A percentile compares a stretch with the other conserved stretches of the same genome.
These are phyloP conservation scores for Boeremia lycopersici DNA, from an alignment of 2,329 filamentous ascomycete species.

Conservation along the genomic window DNA sequence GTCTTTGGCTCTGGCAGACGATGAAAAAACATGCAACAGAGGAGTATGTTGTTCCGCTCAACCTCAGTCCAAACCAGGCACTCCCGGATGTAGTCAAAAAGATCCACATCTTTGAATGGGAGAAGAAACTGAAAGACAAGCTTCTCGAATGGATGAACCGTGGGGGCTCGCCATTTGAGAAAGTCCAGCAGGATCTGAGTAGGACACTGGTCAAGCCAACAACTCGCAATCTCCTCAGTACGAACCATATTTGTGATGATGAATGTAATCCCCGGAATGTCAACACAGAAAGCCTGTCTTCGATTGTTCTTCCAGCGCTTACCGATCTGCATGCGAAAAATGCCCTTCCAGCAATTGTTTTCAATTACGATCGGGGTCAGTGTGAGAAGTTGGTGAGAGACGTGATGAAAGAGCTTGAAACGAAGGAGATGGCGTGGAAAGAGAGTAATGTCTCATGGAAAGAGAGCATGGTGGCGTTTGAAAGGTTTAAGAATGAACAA, in stretches of 20 bases:
- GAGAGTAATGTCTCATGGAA: not conserved
- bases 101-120: slow-evolving; percentile 70
- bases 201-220: slow-evolving; percentile 18
- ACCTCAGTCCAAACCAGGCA: slow-evolving; percentile 55
- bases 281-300: slow-evolving; percentile 34
- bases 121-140: slow-evolving; percentile 62
- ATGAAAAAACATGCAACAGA: slow-evolving; percentile 65
- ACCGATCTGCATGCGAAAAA: slow-evolving; percentile 65
- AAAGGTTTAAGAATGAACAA: not conserved
- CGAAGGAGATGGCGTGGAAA: not conserved
- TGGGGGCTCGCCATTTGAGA: slow-evolving; percentile 57
- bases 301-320: slow-evolving; percentile 61
- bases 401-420: not conserved
- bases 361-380: not conserved
- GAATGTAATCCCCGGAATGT: slow-evolving; percentile 21
- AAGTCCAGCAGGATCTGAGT: slow-evolving; percentile 55
- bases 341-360: not conserved
- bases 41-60: slow-evolving; percentile 56
- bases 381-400: not conserved
- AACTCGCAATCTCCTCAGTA: slow-evolving; percentile 2
- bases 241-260: slow-evolving; percentile 9
- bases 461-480: not conserved
- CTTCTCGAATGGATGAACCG: slow-evolving; percentile 67
- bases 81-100: slow-evolving; percentile 66
- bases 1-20: slow-evolving; percentile 66